Evolutionary conservation across 805 yeast genomes (phyloP).

Genomic region (Cyberlindnera xishuangbannaensis): DNA sequence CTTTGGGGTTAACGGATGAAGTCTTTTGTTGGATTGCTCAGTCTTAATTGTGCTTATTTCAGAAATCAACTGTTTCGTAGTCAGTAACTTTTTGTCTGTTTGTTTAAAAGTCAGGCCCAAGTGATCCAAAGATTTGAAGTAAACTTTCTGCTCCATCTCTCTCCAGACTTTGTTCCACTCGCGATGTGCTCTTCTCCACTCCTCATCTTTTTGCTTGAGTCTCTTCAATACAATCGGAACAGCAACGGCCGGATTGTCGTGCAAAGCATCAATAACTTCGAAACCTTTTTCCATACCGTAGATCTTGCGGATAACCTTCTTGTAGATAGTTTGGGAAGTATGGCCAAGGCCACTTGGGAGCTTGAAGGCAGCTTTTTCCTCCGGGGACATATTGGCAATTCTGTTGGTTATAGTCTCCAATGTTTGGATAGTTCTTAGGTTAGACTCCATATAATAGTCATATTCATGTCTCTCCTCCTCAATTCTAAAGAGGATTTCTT

Average conservation of each 20-base stretch:
- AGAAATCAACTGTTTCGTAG: slow-evolving; percentile 84
- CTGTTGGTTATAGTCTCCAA: slow-evolving; percentile 92
- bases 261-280: slow-evolving; percentile 93
- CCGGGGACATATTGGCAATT: slow-evolving; percentile 86
- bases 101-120: slow-evolving; percentile 94
- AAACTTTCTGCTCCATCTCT: slow-evolving; percentile 93
- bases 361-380: slow-evolving; percentile 80
- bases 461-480: slow-evolving; percentile 98
- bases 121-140: slow-evolving; percentile 90
- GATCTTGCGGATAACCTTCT: slow-evolving; percentile 85
- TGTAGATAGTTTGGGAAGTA: slow-evolving; percentile 84
- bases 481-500: slow-evolving; percentile 87
- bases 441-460: slow-evolving; percentile 93
- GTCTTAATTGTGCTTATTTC: slow-evolving; percentile 90
- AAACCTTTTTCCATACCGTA: slow-evolving; percentile 94
- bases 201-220: slow-evolving; percentile 95
- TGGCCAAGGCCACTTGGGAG: slow-evolving; percentile 93
- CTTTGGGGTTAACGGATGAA: slow-evolving; percentile 79
- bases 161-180: slow-evolving; percentile 99
- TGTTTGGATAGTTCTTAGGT: slow-evolving; percentile 90
- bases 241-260: slow-evolving; percentile 91
- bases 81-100: slow-evolving; percentile 86
- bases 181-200: slow-evolving; percentile 96
- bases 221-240: slow-evolving; percentile 90
- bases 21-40: slow-evolving; percentile 81